Evolutionary conservation across 805 yeast species (phyloP).

Genomic region (Torulaspora franciscae): DNA sequence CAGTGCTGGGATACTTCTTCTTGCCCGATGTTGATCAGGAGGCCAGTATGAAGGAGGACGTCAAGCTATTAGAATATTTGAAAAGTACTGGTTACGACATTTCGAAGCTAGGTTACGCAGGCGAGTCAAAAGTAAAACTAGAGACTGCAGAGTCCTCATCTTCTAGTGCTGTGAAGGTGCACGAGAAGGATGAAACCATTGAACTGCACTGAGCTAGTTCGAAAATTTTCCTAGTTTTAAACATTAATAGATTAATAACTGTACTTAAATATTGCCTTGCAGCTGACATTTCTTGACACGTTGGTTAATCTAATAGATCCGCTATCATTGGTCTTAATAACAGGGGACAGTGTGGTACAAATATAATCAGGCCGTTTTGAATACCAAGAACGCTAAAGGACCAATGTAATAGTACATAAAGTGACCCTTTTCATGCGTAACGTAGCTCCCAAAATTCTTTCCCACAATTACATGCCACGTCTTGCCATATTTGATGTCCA

Average conservation of each 20-base stretch:
- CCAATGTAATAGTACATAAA: slow-evolving; percentile 70
- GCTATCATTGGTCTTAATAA: too few species aligned
- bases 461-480: slow-evolving; percentile 85
- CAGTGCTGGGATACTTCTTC: slow-evolving; percentile 59
- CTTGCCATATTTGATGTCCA: slow-evolving; percentile 60
- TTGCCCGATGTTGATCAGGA: slow-evolving; percentile 82
- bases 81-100: slow-evolving; percentile 65
- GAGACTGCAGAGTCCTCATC: neutral
- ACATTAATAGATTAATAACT: neutral
- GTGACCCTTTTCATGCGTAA: slow-evolving; percentile 71
- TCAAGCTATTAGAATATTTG: slow-evolving; percentile 62
- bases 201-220: slow-evolving; percentile 1
- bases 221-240: neutral
- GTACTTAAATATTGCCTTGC: neutral
- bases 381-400: slow-evolving; percentile 59
- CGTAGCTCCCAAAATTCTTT: slow-evolving; percentile 71
- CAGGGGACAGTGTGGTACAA: too few species aligned
- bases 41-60: slow-evolving; percentile 75
- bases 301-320: too few species aligned
- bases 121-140: slow-evolving; percentile 1
- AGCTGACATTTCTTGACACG: too few species aligned
- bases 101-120: slow-evolving; percentile 43
- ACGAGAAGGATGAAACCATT: slow-evolving; percentile 6
- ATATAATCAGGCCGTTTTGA: slow-evolving; percentile 52
- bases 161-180: slow-evolving; percentile 2